Conservation (phyloP, 768 basidiomycete species). For the Phlebiopsis gigantea region DNA sequence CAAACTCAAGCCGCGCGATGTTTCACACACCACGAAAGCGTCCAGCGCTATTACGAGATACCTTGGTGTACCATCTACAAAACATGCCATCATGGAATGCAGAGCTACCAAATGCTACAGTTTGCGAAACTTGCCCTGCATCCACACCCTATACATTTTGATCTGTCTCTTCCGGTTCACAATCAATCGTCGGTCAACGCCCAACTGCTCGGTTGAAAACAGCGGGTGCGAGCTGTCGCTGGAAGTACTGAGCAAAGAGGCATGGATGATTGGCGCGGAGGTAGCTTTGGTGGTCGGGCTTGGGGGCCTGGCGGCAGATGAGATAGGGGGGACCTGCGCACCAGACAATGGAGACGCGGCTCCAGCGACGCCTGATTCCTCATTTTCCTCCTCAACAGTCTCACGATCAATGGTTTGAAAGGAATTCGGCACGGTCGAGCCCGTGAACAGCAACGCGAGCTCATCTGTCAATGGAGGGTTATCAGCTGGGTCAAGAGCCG, state of each 20-base stretch:
- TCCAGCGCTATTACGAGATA: background rate
- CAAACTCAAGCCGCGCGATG: too few species aligned
- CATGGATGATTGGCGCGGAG: constrained; percentile 1
- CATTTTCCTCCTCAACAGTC: constrained; percentile 29
- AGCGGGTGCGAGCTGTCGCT: constrained; percentile 44
- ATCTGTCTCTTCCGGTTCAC: constrained; percentile 92
- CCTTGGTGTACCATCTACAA: too few species aligned
- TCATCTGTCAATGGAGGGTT: constrained; percentile 47
- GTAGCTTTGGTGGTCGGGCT: background rate
- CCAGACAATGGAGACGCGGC: background rate
- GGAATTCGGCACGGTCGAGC: constrained; percentile 36
- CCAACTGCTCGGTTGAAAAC: constrained; percentile 80
- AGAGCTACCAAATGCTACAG: background rate
- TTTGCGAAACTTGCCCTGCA: constrained; percentile 81
- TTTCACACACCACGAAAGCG: too few species aligned
- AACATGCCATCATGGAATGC: background rate
- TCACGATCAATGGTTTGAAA: constrained; percentile 27
- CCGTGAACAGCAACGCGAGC: constrained; percentile 75
- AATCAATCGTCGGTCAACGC: constrained; percentile 83
- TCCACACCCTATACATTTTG: constrained; percentile 97
- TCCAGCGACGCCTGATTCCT: constrained; percentile 22
- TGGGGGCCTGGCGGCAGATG: background rate
- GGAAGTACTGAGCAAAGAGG: constrained; percentile 4
- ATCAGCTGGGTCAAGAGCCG: too few species aligned
- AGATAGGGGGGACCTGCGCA: background rate